Evolutionary conservation across 2,329 filamentous ascomycete genomes (phyloP).

Genomic region (Fusarium mundagurra): DNA sequence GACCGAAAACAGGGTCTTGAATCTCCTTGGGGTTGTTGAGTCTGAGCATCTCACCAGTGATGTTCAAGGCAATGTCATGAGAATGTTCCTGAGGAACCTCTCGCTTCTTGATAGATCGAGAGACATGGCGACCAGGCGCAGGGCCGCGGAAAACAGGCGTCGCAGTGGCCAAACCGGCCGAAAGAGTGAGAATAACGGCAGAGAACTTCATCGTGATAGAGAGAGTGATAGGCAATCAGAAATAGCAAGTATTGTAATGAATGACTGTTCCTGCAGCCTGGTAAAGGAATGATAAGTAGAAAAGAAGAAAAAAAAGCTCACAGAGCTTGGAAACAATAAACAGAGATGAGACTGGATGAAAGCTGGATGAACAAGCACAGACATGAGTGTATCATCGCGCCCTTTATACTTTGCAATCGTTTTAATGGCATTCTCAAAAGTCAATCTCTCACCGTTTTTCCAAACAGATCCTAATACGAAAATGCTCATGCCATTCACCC

Average conservation of each 20-base stretch:
- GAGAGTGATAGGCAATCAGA: neutral
- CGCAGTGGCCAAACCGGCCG: neutral
- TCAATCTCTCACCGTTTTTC: neutral
- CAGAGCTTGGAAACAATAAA: neutral
- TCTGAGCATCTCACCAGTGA: constrained; percentile 1
- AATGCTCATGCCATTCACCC: neutral
- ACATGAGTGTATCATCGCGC: neutral
- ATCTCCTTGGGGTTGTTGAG: constrained; percentile 18
- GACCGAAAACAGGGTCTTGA: constrained; percentile 5
- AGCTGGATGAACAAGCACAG: neutral
- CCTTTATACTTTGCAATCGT: neutral
- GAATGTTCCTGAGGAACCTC: constrained; percentile 17
- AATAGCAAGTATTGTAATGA: neutral
- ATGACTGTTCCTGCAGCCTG: constrained; percentile 1
- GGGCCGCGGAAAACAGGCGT: constrained; percentile 3
- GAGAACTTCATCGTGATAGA: constrained; percentile 11
- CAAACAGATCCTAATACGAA: neutral
- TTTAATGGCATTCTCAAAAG: neutral
- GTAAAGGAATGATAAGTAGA: neutral
- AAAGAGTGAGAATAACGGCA: neutral
- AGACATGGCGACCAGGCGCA: neutral
- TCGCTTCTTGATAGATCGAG: constrained; percentile 2
- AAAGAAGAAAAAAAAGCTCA: neutral
- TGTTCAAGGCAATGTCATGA: neutral
- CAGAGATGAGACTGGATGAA: neutral